phyloP scores from a whole-genome alignment of 1,139 yeast species.

The Blastobotrys apis region DNA sequence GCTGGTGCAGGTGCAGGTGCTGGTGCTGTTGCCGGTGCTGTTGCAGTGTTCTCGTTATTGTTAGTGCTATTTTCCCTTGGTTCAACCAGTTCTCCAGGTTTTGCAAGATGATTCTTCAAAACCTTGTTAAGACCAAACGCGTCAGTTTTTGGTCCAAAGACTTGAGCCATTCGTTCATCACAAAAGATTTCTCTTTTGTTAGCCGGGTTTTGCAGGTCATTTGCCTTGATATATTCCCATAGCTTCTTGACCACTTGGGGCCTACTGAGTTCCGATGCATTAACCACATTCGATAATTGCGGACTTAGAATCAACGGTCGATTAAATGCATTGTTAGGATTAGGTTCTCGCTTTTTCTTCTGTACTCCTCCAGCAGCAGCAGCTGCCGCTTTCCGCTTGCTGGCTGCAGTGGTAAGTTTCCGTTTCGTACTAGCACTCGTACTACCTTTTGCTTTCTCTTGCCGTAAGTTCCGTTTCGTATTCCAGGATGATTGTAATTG shows the following conservation, averaged over 20 bases:
- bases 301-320: conserved; percentile 43
- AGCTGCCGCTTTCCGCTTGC: not conserved
- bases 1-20: not conserved
- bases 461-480: conserved; percentile 20
- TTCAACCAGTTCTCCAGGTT: conserved; percentile 17
- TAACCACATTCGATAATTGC: conserved; percentile 47
- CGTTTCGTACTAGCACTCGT: not conserved
- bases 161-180: conserved; percentile 55
- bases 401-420: not conserved
- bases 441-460: conserved; percentile 6
- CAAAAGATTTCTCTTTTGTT: conserved; percentile 66
- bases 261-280: conserved; percentile 49
- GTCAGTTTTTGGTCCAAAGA: conserved; percentile 53
- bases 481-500: conserved; percentile 39
- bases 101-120: conserved; percentile 48
- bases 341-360: conserved; percentile 11
- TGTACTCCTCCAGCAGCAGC: too few species aligned
- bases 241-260: conserved; percentile 68
- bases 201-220: conserved; percentile 62
- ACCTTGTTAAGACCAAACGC: conserved; percentile 68
- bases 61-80: not conserved
- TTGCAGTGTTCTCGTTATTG: not conserved
- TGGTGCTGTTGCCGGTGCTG: not conserved
- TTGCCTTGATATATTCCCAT: conserved; percentile 68
- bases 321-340: conserved; percentile 21